Conservation (phyloP, 106 monocot genomes). For the Amphibolis antarctica region DNA sequence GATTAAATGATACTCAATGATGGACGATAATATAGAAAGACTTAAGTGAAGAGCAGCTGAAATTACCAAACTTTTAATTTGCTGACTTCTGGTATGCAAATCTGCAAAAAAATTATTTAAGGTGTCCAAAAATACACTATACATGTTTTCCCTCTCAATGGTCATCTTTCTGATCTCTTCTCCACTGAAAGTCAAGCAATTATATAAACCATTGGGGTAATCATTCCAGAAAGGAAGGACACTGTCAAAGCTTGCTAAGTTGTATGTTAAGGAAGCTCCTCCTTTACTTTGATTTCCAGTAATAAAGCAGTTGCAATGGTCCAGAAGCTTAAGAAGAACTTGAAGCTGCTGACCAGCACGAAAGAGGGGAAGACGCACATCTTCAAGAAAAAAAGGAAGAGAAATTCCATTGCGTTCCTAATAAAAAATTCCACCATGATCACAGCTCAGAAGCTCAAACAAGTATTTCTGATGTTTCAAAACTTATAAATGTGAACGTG, state of each 20-base stretch:
- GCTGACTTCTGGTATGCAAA: slow-evolving; percentile 26
- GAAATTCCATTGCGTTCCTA: slow-evolving; percentile 42
- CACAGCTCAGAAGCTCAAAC: not conserved
- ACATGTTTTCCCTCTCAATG: slow-evolving; percentile 46
- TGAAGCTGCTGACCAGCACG: slow-evolving; percentile 81
- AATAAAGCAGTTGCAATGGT: slow-evolving; percentile 28
- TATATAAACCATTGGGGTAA: slow-evolving; percentile 17
- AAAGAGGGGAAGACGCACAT: slow-evolving; percentile 43
- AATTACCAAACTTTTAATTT: slow-evolving; percentile 22
- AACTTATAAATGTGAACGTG: too few species aligned
- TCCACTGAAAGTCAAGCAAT: slow-evolving; percentile 37
- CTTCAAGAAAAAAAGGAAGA: slow-evolving; percentile 77
- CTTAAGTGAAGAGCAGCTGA: not conserved
- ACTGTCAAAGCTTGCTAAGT: slow-evolving; percentile 36
- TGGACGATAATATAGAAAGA: too few species aligned
- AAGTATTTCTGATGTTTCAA: too few species aligned
- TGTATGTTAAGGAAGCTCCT: slow-evolving; percentile 7
- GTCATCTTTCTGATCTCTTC: slow-evolving; percentile 33
- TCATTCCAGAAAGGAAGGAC: slow-evolving; percentile 60
- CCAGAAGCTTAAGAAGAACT: slow-evolving; percentile 67
- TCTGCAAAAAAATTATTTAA: slow-evolving; percentile 36
- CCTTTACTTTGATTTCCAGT: slow-evolving; percentile 6
- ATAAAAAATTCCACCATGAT: not conserved
- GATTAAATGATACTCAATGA: too few species aligned
- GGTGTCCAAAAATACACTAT: slow-evolving; percentile 33